These are phyloP conservation scores for Cladosporium sp. DNA, from an alignment of 2,329 filamentous ascomycete genomes.

Conservation along the genomic window DNA sequence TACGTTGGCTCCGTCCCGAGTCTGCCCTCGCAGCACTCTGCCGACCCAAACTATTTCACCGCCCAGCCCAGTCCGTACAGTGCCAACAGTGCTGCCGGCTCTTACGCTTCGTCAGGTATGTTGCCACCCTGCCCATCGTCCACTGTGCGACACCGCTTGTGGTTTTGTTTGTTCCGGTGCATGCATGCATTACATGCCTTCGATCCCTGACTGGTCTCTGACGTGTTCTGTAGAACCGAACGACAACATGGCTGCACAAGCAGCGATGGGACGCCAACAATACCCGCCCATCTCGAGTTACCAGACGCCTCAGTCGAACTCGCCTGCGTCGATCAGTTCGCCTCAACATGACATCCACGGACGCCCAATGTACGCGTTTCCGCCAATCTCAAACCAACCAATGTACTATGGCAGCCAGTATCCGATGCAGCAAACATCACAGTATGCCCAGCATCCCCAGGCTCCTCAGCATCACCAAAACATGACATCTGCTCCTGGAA, in stretches of 20 bases:
- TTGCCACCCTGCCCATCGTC: slow-evolving; percentile 19
- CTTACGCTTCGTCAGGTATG: slow-evolving; percentile 84
- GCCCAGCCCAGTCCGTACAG: slow-evolving; percentile 79
- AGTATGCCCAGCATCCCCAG: slow-evolving; percentile 54
- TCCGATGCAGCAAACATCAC: slow-evolving; percentile 48
- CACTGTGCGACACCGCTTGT: neutral
- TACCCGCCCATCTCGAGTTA: slow-evolving; percentile 79
- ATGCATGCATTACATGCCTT: slow-evolving; percentile 13
- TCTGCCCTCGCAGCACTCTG: slow-evolving; percentile 57
- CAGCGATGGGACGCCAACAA: slow-evolving; percentile 60
- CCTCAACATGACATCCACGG: slow-evolving; percentile 85
- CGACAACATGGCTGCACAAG: slow-evolving; percentile 61
- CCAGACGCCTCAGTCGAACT: slow-evolving; percentile 92
- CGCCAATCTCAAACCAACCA: slow-evolving; percentile 59
- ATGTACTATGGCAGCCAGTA: slow-evolving; percentile 66
- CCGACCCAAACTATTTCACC: slow-evolving; percentile 70
- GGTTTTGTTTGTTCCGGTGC: neutral
- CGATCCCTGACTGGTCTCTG: slow-evolving; percentile 3
- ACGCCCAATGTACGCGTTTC: slow-evolving; percentile 79
- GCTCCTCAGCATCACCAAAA: slow-evolving; percentile 50
- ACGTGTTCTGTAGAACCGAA: slow-evolving; percentile 58
- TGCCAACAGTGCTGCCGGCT: slow-evolving; percentile 73
- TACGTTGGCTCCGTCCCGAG: slow-evolving; percentile 66
- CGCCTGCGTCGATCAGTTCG: slow-evolving; percentile 87
- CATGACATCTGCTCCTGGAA: slow-evolving; percentile 47